These are phyloP conservation scores for Alternaria gaisen DNA, from an alignment of 2,329 filamentous ascomycete genomes.

Conservation along the genomic window DNA sequence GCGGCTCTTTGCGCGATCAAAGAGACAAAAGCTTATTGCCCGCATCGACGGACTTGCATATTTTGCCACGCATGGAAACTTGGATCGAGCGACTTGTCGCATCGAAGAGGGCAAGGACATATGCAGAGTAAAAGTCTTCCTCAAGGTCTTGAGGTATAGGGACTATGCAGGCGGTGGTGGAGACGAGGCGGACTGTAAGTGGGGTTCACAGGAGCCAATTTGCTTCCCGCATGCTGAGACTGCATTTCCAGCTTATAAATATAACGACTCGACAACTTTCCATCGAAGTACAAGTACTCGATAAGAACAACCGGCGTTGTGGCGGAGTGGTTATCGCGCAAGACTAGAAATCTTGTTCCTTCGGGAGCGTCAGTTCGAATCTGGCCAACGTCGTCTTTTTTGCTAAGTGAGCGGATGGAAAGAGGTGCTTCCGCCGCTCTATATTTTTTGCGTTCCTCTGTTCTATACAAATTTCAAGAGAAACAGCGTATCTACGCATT, in stretches of 20 bases:
- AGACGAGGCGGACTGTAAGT: neutral
- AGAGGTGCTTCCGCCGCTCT: neutral
- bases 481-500: neutral
- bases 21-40: neutral
- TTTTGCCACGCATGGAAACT: slow-evolving; percentile 1
- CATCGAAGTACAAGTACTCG: slow-evolving; percentile 12
- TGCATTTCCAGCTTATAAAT: no score
- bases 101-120: neutral
- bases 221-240: no score
- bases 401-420: neutral
- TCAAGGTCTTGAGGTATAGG: neutral
- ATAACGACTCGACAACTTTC: neutral
- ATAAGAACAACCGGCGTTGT: slow-evolving; percentile 38
- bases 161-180: neutral
- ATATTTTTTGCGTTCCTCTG: neutral
- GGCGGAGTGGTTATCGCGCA: slow-evolving; percentile 56
- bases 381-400: slow-evolving; percentile 50
- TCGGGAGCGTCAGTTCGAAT: slow-evolving; percentile 55
- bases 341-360: slow-evolving; percentile 56
- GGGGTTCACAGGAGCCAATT: neutral
- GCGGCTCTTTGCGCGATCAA: slow-evolving; percentile 5
- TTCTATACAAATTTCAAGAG: neutral
- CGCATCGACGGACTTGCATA: neutral
- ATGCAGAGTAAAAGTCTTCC: neutral
- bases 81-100: neutral